phyloP scores from a whole-genome alignment of 1,284 basidiomycete species.

The Moniliella sp. region DNA sequence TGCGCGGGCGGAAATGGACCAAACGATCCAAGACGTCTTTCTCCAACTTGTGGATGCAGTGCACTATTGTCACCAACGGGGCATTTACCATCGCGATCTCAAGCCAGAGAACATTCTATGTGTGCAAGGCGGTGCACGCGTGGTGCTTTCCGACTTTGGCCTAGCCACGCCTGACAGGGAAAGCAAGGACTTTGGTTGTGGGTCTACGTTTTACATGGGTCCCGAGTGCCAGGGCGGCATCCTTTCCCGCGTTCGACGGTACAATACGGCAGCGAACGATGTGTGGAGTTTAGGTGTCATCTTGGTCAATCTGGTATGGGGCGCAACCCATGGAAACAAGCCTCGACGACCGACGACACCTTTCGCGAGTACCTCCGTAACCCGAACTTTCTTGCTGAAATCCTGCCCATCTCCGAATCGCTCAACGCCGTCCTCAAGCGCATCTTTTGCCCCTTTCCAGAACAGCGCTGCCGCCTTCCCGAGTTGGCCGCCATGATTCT shows the following conservation, averaged over 20 bases:
- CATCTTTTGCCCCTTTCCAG: slow-evolving; percentile 24
- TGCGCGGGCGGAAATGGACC: slow-evolving; percentile 20
- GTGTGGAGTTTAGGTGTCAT: slow-evolving; percentile 82
- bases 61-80: slow-evolving; percentile 50
- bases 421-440: slow-evolving; percentile 25
- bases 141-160: slow-evolving; percentile 87
- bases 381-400: slow-evolving; percentile 25
- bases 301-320: slow-evolving; percentile 72
- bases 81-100: slow-evolving; percentile 83
- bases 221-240: slow-evolving; percentile 82
- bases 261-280: slow-evolving; percentile 52
- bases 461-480: slow-evolving; percentile 17
- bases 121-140: slow-evolving; percentile 48
- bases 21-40: slow-evolving; percentile 24
- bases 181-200: slow-evolving; percentile 80
- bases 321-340: slow-evolving; percentile 69
- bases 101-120: slow-evolving; percentile 96
- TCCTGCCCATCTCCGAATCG: slow-evolving; percentile 30
- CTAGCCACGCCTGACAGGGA: slow-evolving; percentile 71
- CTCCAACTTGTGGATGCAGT: slow-evolving; percentile 62
- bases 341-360: slow-evolving; percentile 49
- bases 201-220: slow-evolving; percentile 87
- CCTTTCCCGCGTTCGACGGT: slow-evolving; percentile 39
- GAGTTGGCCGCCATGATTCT: slow-evolving; percentile 18
- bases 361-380: slow-evolving; percentile 38